Evolutionary conservation across 352 stramenopile species (phyloP), one percentile per base, ranked within the genome.

Genomic region (Phytophthora agathidicida): DNA sequence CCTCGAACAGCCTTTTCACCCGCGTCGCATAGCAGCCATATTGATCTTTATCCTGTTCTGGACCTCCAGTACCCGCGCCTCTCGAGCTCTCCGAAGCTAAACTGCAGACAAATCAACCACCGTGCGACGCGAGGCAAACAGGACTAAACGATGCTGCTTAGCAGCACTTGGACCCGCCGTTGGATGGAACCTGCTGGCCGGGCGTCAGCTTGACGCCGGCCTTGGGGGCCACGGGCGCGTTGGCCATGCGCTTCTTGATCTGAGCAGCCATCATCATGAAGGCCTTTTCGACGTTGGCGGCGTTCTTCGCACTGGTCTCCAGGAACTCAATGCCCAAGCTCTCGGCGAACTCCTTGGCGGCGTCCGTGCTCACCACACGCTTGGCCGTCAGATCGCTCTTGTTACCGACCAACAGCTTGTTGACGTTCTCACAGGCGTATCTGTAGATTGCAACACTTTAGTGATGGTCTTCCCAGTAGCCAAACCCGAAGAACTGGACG

Each of bases 391-490:
- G 68, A 91, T 99, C 97, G 58, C 81, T 98, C 86, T 99, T 99
- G 83, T 99, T 99, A 45, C 96, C 97, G 13, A 99, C 94, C 26
- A 99, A 76, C 27, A 99, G 78, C 80, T 99, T 99, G 77, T 91
- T 91, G 80, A 98, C 59, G 86, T 99, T 84, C 84, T 99, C 96
- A 31, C 93, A 98, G 24, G 96, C 96, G 77, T 99, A 99, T 77
- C 96, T 92, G 33, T 22, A 58, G 54, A 43, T 43, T 37, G 27
- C 14, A 22, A 33, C 10, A 32, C 22, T 43, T 30, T 1, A 51
- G 16, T 62, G 11, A 65, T 38, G 28, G 36, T 17, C 3, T 8
- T 41, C 8, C 4, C 17, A 16, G 20, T 45, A 28, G 7, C 33
- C 3, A 20, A 48, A 57, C 1, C 48, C 36, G 17, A 30, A 27